Percentiles rank a stretch among this genome's conserved stretches.
phyloP scores from a whole-genome alignment of 2,329 filamentous ascomycete species.

The Beauveria rudraprayagi region DNA sequence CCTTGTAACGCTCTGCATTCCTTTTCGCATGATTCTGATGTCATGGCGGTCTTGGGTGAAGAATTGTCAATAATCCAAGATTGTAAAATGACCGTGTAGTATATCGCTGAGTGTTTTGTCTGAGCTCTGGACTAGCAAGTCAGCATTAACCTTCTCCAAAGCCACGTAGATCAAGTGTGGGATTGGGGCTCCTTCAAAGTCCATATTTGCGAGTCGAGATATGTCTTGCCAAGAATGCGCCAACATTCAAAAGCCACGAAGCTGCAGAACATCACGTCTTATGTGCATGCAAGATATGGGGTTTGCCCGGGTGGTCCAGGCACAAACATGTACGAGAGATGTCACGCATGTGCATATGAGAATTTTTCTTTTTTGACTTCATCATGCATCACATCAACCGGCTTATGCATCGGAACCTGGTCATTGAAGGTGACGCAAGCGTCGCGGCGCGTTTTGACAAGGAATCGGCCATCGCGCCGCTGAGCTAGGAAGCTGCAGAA shows the following conservation, averaged over 20 bases:
- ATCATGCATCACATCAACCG: too few relatives aligned
- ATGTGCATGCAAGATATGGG: not conserved
- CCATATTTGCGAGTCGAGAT: not conserved
- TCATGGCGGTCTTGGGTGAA: constrained; percentile 20
- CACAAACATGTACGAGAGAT: not conserved
- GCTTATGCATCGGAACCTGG: not conserved
- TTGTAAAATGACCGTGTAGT: constrained; percentile 26
- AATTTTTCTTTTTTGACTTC: not conserved
- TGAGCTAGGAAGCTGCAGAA: too few relatives aligned
- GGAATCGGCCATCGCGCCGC: too few relatives aligned
- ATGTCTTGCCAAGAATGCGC: not conserved
- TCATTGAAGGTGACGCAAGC: not conserved
- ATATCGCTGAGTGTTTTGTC: constrained; percentile 22
- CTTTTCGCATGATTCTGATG: constrained; percentile 24
- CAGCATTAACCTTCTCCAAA: constrained; percentile 20
- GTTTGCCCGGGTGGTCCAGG: not conserved
- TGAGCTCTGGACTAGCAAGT: constrained; percentile 17
- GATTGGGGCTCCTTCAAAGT: constrained; percentile 11
- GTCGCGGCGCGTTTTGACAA: too few relatives aligned
- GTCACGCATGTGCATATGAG: not conserved
- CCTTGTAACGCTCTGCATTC: constrained; percentile 22
- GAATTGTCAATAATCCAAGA: constrained; percentile 26
- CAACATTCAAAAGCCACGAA: not conserved
- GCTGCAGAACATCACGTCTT: not conserved
- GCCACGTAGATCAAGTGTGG: constrained; percentile 17